Evolutionary conservation across 1,139 yeast genomes (phyloP), one percentile per base, ranked within the genome.

Genomic region (Yamadazyma triangularis): DNA sequence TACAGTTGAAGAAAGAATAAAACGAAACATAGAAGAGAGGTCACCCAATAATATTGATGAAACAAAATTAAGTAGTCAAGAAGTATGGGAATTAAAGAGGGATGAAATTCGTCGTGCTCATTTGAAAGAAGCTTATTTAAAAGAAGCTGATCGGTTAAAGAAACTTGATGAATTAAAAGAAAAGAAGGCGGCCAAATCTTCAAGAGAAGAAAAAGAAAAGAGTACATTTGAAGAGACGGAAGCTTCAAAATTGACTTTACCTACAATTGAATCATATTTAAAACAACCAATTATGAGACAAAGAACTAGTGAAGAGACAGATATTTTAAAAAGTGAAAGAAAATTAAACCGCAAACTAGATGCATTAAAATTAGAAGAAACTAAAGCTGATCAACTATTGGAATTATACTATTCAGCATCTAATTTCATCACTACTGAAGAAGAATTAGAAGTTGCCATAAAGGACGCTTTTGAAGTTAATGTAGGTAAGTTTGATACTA

Each of bases 101-200:
- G 79, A 87, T 14, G 78, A 77, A 34, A 66, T 86, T 47, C 81
- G 96, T 56, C 75, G 94, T 50, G 63, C 72, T 36, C 87, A 79
- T 59, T 72, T 83, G 47, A 68, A 68, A 38, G 82, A 80, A 41
- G 74, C 94, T 6, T 77, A 85, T 46, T 53, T 70, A 33, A 63
- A 67, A 12, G 95, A 85, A 52, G 79, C 76, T 32, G 50, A 58
- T 34, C 68, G 73, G 51, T 62, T 80, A 32, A 52, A 64, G 34
- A 53, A 55, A 28, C 56, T 60, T 25, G 70, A 68, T 32, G 62
- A 56, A 30, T 45, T 63, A 51, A 48, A 47, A 36, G 51, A 53
- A 36, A 55, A 49, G 55, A 50, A 9, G 13, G 32, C 26, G 15
- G 28, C 24, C 11, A 19, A 23, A 9, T 26, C 22, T 20, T 25